These are phyloP conservation scores for Cyphellophora europaea DNA, from an alignment of 2,329 filamentous ascomycete genomes.

Conservation along the genomic window DNA sequence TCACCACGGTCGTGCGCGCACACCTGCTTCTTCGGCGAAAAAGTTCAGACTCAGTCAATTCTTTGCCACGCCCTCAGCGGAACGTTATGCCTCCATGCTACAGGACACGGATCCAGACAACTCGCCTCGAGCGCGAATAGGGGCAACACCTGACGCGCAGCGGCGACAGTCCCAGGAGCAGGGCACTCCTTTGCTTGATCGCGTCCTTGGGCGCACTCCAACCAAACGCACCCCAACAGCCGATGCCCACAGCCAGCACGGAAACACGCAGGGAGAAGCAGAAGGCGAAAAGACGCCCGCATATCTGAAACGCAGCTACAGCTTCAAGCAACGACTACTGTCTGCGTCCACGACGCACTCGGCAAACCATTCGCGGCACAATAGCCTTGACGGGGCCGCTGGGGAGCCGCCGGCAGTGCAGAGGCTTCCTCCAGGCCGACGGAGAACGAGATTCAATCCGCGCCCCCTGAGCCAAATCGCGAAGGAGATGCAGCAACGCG, in stretches of 20 bases:
- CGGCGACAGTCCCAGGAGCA: no score
- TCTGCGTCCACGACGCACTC: conserved; percentile 6
- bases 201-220: conserved; percentile 7
- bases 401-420: no score
- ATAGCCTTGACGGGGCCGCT: no score
- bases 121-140: no score
- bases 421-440: no score
- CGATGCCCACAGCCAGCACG: no score
- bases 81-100: conserved; percentile 31
- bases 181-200: conserved; percentile 4
- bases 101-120: conserved; percentile 5
- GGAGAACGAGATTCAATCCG: conserved; percentile 4
- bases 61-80: conserved; percentile 35
- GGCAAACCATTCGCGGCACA: conserved; percentile 5
- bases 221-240: conserved; percentile 2
- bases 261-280: not conserved
- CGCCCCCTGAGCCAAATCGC: conserved; percentile 16
- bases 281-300: conserved; percentile 13
- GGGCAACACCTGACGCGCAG: no score
- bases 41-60: conserved; percentile 35
- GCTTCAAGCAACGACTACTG: conserved; percentile 19
- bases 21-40: conserved; percentile 34
- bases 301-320: conserved; percentile 16
- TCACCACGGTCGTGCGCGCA: conserved; percentile 20
- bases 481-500: conserved; percentile 7